These are phyloP conservation scores for Saturnispora halmiae DNA, from an alignment of 805 yeast genomes.

Conservation along the genomic window DNA sequence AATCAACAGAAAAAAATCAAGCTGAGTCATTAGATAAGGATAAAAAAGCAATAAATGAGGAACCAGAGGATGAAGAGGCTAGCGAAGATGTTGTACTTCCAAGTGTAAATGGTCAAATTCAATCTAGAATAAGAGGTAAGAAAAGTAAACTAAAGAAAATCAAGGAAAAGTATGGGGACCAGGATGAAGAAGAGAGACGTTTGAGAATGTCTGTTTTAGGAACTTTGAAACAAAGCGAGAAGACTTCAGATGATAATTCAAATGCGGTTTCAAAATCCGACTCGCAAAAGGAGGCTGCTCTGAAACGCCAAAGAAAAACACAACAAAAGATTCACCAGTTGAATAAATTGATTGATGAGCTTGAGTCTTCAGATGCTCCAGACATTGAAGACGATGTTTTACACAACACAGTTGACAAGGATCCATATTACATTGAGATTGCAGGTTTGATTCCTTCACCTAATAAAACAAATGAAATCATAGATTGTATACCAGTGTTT, in stretches of 20 bases:
- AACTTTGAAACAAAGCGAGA: conserved; percentile 53
- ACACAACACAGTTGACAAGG: conserved; percentile 23
- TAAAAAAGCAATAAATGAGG: background rate
- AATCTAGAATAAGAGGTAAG: conserved; percentile 64
- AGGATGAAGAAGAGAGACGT: conserved; percentile 80
- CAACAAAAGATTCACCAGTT: conserved; percentile 27
- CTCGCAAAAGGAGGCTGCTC: conserved; percentile 11
- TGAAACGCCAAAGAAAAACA: conserved; percentile 20
- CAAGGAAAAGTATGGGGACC: conserved; percentile 75
- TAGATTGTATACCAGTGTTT: conserved; percentile 72
- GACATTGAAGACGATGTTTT: conserved; percentile 17
- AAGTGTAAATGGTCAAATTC: conserved; percentile 19
- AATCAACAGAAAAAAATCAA: conserved; percentile 9
- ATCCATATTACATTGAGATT: conserved; percentile 20
- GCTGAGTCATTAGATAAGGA: background rate
- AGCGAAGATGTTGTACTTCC: conserved; percentile 11
- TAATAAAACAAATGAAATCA: conserved; percentile 39
- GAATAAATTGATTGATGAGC: conserved; percentile 25
- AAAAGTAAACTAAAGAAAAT: conserved; percentile 78
- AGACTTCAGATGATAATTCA: conserved; percentile 13
- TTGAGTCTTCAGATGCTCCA: conserved; percentile 18
- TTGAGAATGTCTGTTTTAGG: conserved; percentile 77
- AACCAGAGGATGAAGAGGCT: background rate
- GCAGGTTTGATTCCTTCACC: conserved; percentile 36
- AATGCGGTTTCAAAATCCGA: conserved; percentile 7